A percentile compares a stretch with the other conserved stretches of the same genome.
Conservation (phyloP, 1,284 basidiomycete genomes). For the Cutaneotrichosporon cyanovorans region DNA sequence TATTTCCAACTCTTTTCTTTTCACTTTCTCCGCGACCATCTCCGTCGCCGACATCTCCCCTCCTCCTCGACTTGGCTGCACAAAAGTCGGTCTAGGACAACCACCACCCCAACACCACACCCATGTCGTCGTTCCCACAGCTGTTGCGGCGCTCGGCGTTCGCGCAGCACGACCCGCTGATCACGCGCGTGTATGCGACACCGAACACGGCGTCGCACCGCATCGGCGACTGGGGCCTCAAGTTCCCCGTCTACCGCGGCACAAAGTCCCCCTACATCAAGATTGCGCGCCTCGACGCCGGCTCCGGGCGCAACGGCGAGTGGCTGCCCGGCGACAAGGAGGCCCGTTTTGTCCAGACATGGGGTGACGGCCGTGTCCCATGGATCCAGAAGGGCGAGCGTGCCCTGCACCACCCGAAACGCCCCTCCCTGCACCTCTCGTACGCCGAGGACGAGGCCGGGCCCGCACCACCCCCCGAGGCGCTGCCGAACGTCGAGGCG, state of each 20-base stretch:
- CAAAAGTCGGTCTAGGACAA: slow-evolving; percentile 2
- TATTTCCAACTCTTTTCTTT: too few species aligned
- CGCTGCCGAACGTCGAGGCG: slow-evolving; percentile 37
- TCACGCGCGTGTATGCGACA: slow-evolving; percentile 43
- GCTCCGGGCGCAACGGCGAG: slow-evolving; percentile 28
- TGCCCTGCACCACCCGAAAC: not conserved
- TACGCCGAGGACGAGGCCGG: slow-evolving; percentile 3
- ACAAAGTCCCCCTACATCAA: slow-evolving; percentile 35
- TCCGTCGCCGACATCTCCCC: slow-evolving; percentile 1
- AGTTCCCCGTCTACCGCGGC: slow-evolving; percentile 31
- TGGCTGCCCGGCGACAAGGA: slow-evolving; percentile 42
- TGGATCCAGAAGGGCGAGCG: slow-evolving; percentile 18
- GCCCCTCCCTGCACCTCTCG: not conserved
- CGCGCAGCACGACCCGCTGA: slow-evolving; percentile 40
- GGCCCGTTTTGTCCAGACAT: slow-evolving; percentile 39
- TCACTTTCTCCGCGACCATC: slow-evolving; percentile 4
- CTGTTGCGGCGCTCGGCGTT: slow-evolving; percentile 40
- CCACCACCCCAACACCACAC: not conserved
- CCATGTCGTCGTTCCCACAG: slow-evolving; percentile 32
- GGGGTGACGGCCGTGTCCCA: slow-evolving; percentile 34
- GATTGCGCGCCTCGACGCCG: slow-evolving; percentile 33
- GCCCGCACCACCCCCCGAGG: not conserved
- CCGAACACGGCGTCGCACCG: slow-evolving; percentile 19
- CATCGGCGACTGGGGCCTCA: slow-evolving; percentile 41
- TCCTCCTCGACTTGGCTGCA: slow-evolving; percentile 10